Evolutionary conservation across 495 filamentous ascomycete genomes (phyloP).

Genomic region (Tuber borchii): DNA sequence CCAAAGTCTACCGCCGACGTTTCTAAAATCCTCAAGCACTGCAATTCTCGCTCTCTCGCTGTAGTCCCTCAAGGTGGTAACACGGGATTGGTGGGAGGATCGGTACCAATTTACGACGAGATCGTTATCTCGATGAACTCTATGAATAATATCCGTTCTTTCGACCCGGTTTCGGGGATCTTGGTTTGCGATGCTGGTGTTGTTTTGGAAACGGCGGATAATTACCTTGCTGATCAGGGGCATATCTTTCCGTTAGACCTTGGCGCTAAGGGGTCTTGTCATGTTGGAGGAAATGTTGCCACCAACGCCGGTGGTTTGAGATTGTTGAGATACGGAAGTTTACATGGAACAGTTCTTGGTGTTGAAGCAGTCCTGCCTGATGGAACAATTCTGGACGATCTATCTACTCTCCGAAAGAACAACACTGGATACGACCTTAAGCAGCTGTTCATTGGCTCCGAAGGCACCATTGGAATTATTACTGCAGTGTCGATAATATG

Average conservation of each 20-base stretch:
- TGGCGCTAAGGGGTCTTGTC: slow-evolving; percentile 94
- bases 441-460: slow-evolving; percentile 91
- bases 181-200: slow-evolving; percentile 85
- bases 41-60: slow-evolving; percentile 81
- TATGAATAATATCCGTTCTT: slow-evolving; percentile 84
- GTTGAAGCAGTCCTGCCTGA: slow-evolving; percentile 89
- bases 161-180: slow-evolving; percentile 86
- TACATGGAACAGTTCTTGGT: slow-evolving; percentile 87
- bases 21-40: slow-evolving; percentile 82
- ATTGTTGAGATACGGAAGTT: slow-evolving; percentile 81
- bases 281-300: slow-evolving; percentile 95
- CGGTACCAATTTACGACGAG: slow-evolving; percentile 94
- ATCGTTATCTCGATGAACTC: slow-evolving; percentile 83
- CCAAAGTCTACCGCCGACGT: slow-evolving; percentile 75
- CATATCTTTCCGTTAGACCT: slow-evolving; percentile 93
- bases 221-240: slow-evolving; percentile 66
- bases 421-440: slow-evolving; percentile 98
- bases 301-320: slow-evolving; percentile 92
- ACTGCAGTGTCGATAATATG: slow-evolving; percentile 84
- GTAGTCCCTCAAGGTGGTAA: slow-evolving; percentile 98
- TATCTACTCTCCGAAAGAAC: slow-evolving; percentile 85
- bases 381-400: slow-evolving; percentile 81
- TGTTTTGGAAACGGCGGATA: slow-evolving; percentile 81
- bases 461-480: slow-evolving; percentile 91
- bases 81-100: slow-evolving; percentile 88